Conservation (phyloP, 1,284 basidiomycete species). For the Cryptococcus sp. region DNA sequence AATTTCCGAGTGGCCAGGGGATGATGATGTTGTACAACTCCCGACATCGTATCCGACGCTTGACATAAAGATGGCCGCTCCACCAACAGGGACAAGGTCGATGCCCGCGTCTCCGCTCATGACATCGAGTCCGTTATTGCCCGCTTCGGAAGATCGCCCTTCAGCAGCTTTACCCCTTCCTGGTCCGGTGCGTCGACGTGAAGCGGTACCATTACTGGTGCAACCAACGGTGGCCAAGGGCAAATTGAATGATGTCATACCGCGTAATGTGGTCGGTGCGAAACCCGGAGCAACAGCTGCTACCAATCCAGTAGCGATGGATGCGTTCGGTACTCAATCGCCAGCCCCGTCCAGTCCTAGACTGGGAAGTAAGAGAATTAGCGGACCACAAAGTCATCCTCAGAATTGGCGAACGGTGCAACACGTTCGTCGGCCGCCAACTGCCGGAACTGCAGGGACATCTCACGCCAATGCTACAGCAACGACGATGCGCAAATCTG, state of each 20-base stretch:
- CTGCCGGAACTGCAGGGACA: conserved; percentile 31
- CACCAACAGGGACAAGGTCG: background rate
- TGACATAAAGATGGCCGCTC: background rate
- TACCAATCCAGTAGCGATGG: conserved; percentile 25
- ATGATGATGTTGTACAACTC: conserved; percentile 23
- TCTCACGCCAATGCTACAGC: conserved; percentile 19
- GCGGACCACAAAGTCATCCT: conserved; percentile 20
- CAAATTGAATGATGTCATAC: conserved; percentile 10
- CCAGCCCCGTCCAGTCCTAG: conserved; percentile 2
- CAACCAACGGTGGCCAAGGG: conserved; percentile 3
- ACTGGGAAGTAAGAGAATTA: background rate
- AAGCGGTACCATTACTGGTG: too few species aligned
- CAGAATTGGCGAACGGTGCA: conserved; percentile 46
- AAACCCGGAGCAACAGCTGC: conserved; percentile 17
- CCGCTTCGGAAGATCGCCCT: conserved; percentile 10
- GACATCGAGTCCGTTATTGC: background rate
- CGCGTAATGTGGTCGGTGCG: conserved; percentile 22
- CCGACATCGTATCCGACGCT: too few species aligned
- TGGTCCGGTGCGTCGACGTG: background rate
- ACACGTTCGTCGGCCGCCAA: conserved; percentile 22
- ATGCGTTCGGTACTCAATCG: conserved; percentile 24
- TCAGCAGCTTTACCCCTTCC: conserved; percentile 1
- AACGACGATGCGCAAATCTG: conserved; percentile 19
- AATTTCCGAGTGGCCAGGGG: conserved; percentile 38
- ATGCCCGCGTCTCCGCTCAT: background rate